Evolutionary conservation across 768 basidiomycete genomes (phyloP), one percentile per base, ranked within the genome.

Genomic region (Suillus subaureus): DNA sequence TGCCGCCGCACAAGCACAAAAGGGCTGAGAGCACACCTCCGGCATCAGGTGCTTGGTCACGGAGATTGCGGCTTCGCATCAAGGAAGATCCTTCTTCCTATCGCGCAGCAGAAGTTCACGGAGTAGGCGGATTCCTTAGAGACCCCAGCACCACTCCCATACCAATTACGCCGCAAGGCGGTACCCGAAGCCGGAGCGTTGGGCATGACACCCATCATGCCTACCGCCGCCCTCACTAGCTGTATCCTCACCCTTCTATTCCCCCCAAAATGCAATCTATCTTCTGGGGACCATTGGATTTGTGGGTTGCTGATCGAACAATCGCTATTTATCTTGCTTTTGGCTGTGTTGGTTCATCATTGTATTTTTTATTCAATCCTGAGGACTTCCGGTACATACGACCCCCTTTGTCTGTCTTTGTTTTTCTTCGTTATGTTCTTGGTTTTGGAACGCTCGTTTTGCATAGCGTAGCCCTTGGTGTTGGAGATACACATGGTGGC

Each of bases 11-110:
- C 12, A n/a, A 37, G 31, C 47, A 52, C 8, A 75, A 74, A 61
- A 68, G 75, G 39, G 70, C 76, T 58, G 75, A 75, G 64, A 76
- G 75, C 12, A 74, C 75, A 5, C 75, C 75, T 0, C 70, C 75
- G 13, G 74, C 72, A 6, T 67, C 74, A 9, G 66, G 70, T 23
- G 68, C 35, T 16, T 78, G 76, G 70, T 47, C 57, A 26, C 67
- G 66, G 28, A 63, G 56, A 45, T 56, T 66, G 51, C 68, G 73
- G 61, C 39, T 51, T 28, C 47, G 61, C 16, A 28, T 39, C 55
- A 69, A 64, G 58, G 70, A 75, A 28, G 63, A 63, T 43, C 23
- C 57, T 8, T 54, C 64, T 26, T 61, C 66, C 12, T 57, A 61
- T 52, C 64, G 58, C 37, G 31, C 35, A 9, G 66, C 66, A 23